Conservation (phyloP, 2,329 filamentous ascomycete genomes). For the Lecanosticta acicola region DNA sequence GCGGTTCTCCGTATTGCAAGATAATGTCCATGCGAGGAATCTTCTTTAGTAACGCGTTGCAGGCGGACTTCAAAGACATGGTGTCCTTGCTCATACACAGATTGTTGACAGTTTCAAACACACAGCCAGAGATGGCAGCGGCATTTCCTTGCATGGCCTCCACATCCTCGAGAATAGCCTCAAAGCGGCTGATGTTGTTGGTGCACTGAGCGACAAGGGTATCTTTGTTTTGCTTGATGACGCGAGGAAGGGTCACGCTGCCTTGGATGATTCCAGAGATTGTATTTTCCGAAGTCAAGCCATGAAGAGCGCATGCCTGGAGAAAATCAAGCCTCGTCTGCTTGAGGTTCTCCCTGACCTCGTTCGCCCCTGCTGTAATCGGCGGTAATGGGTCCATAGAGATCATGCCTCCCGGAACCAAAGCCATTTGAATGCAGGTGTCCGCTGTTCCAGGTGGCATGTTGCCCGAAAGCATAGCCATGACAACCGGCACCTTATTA, state of each 20-base stretch:
- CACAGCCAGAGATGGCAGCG: constrained; percentile 72
- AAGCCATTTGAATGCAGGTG: constrained; percentile 59
- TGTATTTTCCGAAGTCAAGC: constrained; percentile 70
- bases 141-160: constrained; percentile 90
- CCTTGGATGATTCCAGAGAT: constrained; percentile 78
- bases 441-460: constrained; percentile 58
- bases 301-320: constrained; percentile 83
- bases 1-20: constrained; percentile 66
- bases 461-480: constrained; percentile 52
- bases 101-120: constrained; percentile 47
- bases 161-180: constrained; percentile 71
- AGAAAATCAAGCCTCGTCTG: constrained; percentile 77
- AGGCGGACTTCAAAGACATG: constrained; percentile 70
- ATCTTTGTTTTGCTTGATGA: constrained; percentile 71
- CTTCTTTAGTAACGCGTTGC: constrained; percentile 66
- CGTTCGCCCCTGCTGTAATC: constrained; percentile 54
- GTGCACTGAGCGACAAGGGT: constrained; percentile 72
- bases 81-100: constrained; percentile 70
- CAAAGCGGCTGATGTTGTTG: constrained; percentile 67
- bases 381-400: constrained; percentile 63
- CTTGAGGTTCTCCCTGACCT: constrained; percentile 53
- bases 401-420: constrained; percentile 48
- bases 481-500: constrained; percentile 60
- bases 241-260: constrained; percentile 69
- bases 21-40: constrained; percentile 68